A percentile compares a stretch with the other conserved stretches of the same genome.
Conservation (phyloP, 2,329 filamentous ascomycete genomes). For the Penicillium janthinellum region DNA sequence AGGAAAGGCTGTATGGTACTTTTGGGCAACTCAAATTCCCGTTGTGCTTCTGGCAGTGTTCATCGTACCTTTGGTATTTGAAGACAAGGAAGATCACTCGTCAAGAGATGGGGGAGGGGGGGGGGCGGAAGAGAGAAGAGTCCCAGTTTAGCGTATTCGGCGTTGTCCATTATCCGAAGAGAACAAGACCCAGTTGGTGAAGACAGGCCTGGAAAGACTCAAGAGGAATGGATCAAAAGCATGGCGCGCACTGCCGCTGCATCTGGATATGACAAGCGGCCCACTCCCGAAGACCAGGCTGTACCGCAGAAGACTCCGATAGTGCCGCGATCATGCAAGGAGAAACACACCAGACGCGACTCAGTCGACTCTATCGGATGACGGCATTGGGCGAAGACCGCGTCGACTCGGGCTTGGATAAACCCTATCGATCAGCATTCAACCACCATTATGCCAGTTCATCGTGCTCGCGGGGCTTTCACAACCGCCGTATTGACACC, state of each 20-base stretch:
- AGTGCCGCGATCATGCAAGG: constrained; percentile 26
- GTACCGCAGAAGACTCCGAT: constrained; percentile 12
- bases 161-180: not conserved
- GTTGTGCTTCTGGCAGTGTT: constrained; percentile 2
- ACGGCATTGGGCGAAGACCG: not conserved
- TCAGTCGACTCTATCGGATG: not conserved
- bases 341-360: not conserved
- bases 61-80: not conserved
- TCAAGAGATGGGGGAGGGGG: not conserved
- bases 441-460: not conserved
- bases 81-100: too few relatives aligned
- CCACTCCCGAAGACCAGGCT: constrained; percentile 8
- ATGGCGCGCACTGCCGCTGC: constrained; percentile 16
- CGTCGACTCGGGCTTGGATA: not conserved
- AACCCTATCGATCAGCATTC: too few relatives aligned
- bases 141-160: too few relatives aligned
- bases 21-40: constrained; percentile 7
- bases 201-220: not conserved
- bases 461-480: not conserved
- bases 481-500: not conserved
- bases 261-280: constrained; percentile 22
- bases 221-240: not conserved
- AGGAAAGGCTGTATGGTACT: constrained; percentile 5
- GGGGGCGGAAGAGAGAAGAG: too few relatives aligned
- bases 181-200: not conserved